Base-by-base conservation (phyloP, 2,329 filamentous ascomycete genomes). In the Teratosphaeria nubilosa region DNA sequence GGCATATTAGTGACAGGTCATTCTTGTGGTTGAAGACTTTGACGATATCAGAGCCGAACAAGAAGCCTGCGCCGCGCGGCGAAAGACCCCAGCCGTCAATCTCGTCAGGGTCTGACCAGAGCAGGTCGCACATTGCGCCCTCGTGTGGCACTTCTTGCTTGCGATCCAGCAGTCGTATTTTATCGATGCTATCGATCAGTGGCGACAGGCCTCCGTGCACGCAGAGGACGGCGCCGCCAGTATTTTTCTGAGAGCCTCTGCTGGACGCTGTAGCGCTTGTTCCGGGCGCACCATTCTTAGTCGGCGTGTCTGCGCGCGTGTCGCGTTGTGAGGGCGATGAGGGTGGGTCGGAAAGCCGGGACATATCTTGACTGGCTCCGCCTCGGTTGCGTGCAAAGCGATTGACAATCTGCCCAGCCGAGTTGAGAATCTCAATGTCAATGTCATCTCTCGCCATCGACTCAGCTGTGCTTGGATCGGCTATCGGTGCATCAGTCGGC, bases 121-220 rank as follows among this genome's bases (percentile, higher is more conserved):
- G 82, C 0, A 99, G 80, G 73, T 99, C 94, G 75, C 94, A 99
- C 94, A 99, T 99, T 70, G 94, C 91, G 58, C 94, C 94, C 76
- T 99, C 94, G 70, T 99, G 94, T 0, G 94, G 94, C 0, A 99
- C 94, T 76, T 99, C 94, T 76, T 99, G 94, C 74, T 97, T 97
- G 62, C 92, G 86, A 72, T 99, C 95, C 24, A 99, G 83, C 14
- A 97, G 80, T 24, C 94, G 84, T 71, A 99, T 99, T 75, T 96
- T 96, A 72, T 99, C 92, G 53, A 99, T 88, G 25, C 85, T 90
- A 72, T 97, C 91, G 60, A 99, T 89, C 11, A 96, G 79, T 1
- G 94, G 94, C 24, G 88, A 94, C 7, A 99, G 79, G 2, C 94
- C 94, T 58, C 94, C 94, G 72, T 99, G 94, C 0, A 99, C 94